Percentiles rank a stretch among this genome's conserved stretches.
These are phyloP conservation scores for Peniophora sp. DNA, from an alignment of 1,284 basidiomycete genomes.

Conservation along the genomic window DNA sequence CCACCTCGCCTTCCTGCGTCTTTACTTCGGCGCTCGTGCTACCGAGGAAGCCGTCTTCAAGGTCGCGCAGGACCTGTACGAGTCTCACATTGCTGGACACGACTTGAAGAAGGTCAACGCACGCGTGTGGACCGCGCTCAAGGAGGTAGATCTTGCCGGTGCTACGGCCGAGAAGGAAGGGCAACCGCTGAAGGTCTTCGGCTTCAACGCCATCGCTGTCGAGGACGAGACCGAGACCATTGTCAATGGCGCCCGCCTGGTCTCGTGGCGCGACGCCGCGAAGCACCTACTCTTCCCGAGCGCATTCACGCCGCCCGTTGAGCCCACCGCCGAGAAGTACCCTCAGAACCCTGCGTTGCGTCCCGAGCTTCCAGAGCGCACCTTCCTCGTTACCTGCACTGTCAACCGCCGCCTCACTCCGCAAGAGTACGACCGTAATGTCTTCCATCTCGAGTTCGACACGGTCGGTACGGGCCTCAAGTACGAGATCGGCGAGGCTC, in stretches of 20 bases:
- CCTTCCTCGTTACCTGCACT: constrained; percentile 87
- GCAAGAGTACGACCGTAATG: constrained; percentile 93
- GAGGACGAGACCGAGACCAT: constrained; percentile 44
- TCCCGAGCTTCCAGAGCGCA: constrained; percentile 85
- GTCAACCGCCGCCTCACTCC: constrained; percentile 96
- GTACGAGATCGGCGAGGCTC: constrained; percentile 94
- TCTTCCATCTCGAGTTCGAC: constrained; percentile 98
- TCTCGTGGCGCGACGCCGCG: constrained; percentile 82
- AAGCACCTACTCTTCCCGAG: constrained; percentile 86
- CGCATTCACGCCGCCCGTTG: constrained; percentile 53
- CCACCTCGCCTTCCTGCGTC: constrained; percentile 59
- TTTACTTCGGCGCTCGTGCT: constrained; percentile 62
- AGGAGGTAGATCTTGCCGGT: constrained; percentile 36
- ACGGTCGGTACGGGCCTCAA: constrained; percentile 88
- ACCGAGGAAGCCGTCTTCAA: constrained; percentile 43
- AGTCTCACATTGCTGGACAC: constrained; percentile 33
- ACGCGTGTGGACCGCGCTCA: constrained; percentile 50
- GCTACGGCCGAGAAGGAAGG: constrained; percentile 13
- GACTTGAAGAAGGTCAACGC: constrained; percentile 39
- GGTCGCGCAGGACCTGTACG: constrained; percentile 36
- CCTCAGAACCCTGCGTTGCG: constrained; percentile 64
- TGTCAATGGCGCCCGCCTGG: constrained; percentile 53
- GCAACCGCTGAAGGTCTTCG: constrained; percentile 45
- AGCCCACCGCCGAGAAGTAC: constrained; percentile 34
- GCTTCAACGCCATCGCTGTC: constrained; percentile 63